Conservation (phyloP, 176 grass and related monocot genomes). For the Cenchrus purpureus region DNA sequence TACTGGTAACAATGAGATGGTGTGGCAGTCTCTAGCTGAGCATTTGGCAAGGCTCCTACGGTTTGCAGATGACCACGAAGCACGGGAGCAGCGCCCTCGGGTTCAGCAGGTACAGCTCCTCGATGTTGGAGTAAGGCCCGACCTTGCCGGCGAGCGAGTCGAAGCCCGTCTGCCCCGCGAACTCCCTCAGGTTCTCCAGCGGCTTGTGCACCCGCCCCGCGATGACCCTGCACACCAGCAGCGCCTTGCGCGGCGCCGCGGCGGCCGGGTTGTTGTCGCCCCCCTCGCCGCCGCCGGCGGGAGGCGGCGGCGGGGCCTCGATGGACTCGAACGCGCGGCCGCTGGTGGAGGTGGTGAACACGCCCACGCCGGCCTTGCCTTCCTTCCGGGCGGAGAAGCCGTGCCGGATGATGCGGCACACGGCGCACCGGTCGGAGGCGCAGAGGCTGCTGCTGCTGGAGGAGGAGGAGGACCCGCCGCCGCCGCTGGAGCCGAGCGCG, state of each 20-base stretch:
- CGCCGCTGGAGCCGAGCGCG: conserved; percentile 44
- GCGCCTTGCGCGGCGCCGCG: conserved; percentile 43
- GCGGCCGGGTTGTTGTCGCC: too few species aligned
- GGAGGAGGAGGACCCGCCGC: background rate
- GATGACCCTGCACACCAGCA: conserved; percentile 90
- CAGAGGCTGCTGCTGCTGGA: conserved; percentile 54
- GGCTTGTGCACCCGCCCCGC: conserved; percentile 91
- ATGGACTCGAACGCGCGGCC: conserved; percentile 78
- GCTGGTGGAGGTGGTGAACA: conserved; percentile 89
- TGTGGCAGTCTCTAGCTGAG: background rate
- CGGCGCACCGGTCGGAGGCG: conserved; percentile 62
- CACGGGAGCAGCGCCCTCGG: conserved; percentile 85
- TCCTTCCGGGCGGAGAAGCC: conserved; percentile 70
- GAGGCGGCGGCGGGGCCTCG: background rate
- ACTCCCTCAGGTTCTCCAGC: conserved; percentile 75
- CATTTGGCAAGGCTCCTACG: conserved; percentile 9
- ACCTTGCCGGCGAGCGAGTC: conserved; percentile 93
- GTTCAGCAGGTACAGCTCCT: conserved; percentile 93
- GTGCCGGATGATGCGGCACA: conserved; percentile 79
- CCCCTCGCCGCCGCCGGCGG: background rate
- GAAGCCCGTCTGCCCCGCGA: conserved; percentile 75
- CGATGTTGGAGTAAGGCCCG: conserved; percentile 85
- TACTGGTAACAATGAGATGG: background rate
- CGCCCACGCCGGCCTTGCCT: conserved; percentile 51
- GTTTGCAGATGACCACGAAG: conserved; percentile 90